Evolutionary conservation across 441 rosid species (phyloP).

Genomic region (Syzygium malaccense): DNA sequence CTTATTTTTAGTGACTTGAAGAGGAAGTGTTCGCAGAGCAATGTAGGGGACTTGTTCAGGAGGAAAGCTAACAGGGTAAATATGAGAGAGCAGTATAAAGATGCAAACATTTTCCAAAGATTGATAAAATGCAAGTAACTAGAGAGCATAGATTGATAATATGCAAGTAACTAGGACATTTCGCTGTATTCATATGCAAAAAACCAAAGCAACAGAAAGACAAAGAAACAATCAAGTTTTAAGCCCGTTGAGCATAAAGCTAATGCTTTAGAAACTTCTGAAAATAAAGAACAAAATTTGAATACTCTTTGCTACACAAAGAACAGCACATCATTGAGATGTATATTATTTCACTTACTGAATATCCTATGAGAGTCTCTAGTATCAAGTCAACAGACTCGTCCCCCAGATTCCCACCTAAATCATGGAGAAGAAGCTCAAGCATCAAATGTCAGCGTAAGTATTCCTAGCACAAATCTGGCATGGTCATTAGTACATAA

Average conservation of each 20-base stretch:
- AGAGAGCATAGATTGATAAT: neutral
- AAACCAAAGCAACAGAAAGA: neutral
- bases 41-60: neutral
- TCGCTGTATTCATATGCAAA: neutral
- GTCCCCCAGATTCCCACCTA: constrained; percentile 42
- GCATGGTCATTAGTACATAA: neutral
- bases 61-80: neutral
- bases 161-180: neutral
- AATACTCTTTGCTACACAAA: too few species aligned
- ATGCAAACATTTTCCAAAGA: neutral
- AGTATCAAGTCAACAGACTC: constrained; percentile 56
- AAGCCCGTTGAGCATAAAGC: neutral
- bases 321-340: neutral
- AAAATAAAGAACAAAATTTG: too few species aligned
- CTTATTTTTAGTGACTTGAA: neutral
- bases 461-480: neutral
- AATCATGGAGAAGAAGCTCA: constrained; percentile 16
- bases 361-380: constrained; percentile 52
- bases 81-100: neutral
- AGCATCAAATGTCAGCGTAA: constrained; percentile 1
- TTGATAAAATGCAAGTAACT: neutral
- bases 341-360: constrained; percentile 32
- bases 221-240: neutral
- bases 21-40: neutral
- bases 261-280: too few species aligned